Base-by-base conservation (phyloP, 768 basidiomycete species). In the Suillus plorans region DNA sequence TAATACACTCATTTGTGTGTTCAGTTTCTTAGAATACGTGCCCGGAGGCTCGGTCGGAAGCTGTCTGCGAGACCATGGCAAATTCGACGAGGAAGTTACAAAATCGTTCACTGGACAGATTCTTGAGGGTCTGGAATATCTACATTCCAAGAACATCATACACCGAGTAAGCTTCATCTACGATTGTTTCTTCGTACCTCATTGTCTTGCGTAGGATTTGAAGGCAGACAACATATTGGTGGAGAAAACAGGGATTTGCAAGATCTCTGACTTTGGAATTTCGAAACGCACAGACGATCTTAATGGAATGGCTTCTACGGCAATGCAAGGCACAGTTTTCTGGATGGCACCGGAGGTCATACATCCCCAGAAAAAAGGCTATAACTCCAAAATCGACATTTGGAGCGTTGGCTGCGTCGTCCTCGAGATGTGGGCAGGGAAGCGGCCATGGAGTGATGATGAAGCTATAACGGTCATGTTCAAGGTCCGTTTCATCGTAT, bases 351-450 rank as follows among this genome's bases (percentile, higher is more conserved):
- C 96, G 0, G 96, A 95, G 79, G 94, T 97, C 62, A 86, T 95
- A 65, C 89, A 94, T 67, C 89, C 91, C 42, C 86, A 91, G 75
- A 89, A 89, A 76, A 90, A 91, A 70, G 95, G 95, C 0, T 99
- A 99, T 76, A 96, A 94, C 70, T 94, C 91, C 72, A 99, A 99
- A 79, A 89, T 97, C 59, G 97, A 99, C 73, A 97, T 99, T 68
- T 99, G 97, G 97, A 95, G 94, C 76, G 86, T 99, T 5, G 97
- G 97, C 2, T 99, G 97, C 79, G 93, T 99, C n/a, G 91, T 97
- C 18, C 82, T 98, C 68, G 97, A 99, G 77, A 99, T 99, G 97
- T 97, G 95, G 90, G 92, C 93, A 25, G 97, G 97, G n/a, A 86
- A 88, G 73, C 81, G 96, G 53, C 97, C 97, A 3, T 99, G 97